Evolutionary conservation across 2,329 filamentous ascomycete genomes (phyloP).

Genomic region (Akanthomyces dipterigenus): DNA sequence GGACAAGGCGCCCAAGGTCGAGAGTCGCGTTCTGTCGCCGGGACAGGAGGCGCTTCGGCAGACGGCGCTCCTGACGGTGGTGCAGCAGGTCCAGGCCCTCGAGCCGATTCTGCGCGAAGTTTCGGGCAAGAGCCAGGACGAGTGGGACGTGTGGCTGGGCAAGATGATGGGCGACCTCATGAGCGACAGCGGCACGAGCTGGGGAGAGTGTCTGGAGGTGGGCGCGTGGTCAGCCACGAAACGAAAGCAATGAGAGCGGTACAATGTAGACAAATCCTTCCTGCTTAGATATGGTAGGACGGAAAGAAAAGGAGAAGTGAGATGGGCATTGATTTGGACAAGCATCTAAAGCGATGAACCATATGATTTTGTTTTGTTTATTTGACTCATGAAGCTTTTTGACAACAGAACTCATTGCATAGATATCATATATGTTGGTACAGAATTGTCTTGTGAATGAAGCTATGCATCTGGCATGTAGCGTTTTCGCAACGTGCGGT

Average conservation of each 20-base stretch:
- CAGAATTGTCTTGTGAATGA: background rate
- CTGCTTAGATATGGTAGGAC: background rate
- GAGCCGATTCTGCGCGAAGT: slow-evolving; percentile 76
- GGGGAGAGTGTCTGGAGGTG: slow-evolving; percentile 79
- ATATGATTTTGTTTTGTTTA: background rate
- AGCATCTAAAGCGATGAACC: background rate
- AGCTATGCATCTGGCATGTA: slow-evolving; percentile 49
- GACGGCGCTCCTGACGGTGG: slow-evolving; percentile 66
- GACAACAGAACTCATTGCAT: background rate
- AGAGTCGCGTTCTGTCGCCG: slow-evolving; percentile 41
- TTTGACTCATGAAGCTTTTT: background rate
- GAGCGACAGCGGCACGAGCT: slow-evolving; percentile 68
- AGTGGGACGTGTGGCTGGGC: slow-evolving; percentile 86
- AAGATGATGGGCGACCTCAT: slow-evolving; percentile 82
- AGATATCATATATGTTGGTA: background rate
- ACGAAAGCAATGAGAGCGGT: slow-evolving; percentile 17
- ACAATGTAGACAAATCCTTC: too few relatives aligned
- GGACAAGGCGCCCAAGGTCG: slow-evolving; percentile 2
- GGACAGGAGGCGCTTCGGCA: slow-evolving; percentile 63
- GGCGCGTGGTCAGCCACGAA: slow-evolving; percentile 90
- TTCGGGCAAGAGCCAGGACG: slow-evolving; percentile 80
- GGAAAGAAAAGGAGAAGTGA: background rate
- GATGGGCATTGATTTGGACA: background rate
- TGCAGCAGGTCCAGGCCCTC: slow-evolving; percentile 78
- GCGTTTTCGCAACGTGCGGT: slow-evolving; percentile 74